Evolutionary conservation across 345 rosid genomes (phyloP).

Genomic region (Erodium maritimum): DNA sequence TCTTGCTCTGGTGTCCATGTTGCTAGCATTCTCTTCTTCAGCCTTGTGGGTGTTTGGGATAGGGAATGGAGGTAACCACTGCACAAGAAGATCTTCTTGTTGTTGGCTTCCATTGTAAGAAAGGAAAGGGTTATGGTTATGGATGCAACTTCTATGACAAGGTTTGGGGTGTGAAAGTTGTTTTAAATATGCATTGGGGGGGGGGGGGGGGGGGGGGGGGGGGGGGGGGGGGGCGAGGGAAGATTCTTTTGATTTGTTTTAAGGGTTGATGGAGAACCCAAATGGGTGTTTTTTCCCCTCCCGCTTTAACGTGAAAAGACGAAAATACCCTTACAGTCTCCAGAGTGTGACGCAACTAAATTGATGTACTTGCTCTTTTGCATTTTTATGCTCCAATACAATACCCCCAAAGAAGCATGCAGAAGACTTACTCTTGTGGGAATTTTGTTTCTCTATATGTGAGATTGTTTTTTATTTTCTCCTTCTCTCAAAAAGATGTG

Average conservation of each 20-base stretch:
- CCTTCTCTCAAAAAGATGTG: constrained; percentile 33
- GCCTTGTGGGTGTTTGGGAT: constrained; percentile 71
- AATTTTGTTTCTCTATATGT: constrained; percentile 15
- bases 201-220: constrained; percentile 1
- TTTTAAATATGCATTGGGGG: constrained; percentile 24
- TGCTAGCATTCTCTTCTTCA: constrained; percentile 76
- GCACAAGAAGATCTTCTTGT: constrained; percentile 17
- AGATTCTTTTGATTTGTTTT: constrained; percentile 19
- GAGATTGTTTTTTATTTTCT: constrained; percentile 8
- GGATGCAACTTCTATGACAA: constrained; percentile 14
- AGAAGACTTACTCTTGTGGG: constrained; percentile 24
- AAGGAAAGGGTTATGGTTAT: constrained; percentile 19
- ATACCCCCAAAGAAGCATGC: constrained; percentile 32
- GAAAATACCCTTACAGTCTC: not conserved
- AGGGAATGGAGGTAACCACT: constrained; percentile 56
- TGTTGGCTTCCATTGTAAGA: constrained; percentile 16
- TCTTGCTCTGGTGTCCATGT: constrained; percentile 91
- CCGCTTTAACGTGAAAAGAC: too few species aligned
- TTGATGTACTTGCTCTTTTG: constrained; percentile 2
- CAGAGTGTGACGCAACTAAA: not conserved
- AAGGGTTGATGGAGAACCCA: constrained; percentile 21
- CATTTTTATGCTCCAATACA: constrained; percentile 28
- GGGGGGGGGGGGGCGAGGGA: too few species aligned
- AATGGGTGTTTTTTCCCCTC: constrained; percentile 13
- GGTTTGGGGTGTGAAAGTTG: constrained; percentile 16